phyloP scores from a whole-genome alignment of 1,139 yeast genomes.

The Pneumocystis jirovecii region DNA sequence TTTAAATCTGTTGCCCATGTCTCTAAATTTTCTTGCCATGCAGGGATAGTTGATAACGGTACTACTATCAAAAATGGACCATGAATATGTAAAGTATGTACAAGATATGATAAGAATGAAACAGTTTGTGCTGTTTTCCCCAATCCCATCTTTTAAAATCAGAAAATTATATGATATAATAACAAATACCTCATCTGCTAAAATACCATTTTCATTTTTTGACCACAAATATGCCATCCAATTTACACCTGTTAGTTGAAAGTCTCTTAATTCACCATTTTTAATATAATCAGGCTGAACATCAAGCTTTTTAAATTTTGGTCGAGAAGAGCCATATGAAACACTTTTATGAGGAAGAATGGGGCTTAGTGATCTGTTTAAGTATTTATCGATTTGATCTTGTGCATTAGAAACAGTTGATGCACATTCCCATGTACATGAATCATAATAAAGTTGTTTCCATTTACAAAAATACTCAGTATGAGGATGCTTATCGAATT shows the following conservation, averaged over 20 bases:
- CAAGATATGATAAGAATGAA: constrained; percentile 82
- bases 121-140: constrained; percentile 98
- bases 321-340: constrained; percentile 52
- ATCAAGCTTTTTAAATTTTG: constrained; percentile 72
- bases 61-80: constrained; percentile 96
- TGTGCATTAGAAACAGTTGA: constrained; percentile 80
- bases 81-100: constrained; percentile 85
- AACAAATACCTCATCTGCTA: constrained; percentile 60
- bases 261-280: constrained; percentile 85
- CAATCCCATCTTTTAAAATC: constrained; percentile 52
- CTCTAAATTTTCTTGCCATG: constrained; percentile 98
- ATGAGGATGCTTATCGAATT: constrained; percentile 31
- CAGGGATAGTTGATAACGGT: constrained; percentile 89
- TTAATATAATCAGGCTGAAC: constrained; percentile 82
- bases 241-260: constrained; percentile 92
- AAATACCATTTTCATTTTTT: constrained; percentile 87
- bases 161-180: constrained; percentile 7
- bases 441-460: constrained; percentile 86
- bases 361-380: constrained; percentile 65
- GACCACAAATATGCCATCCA: constrained; percentile 99
- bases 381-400: constrained; percentile 66
- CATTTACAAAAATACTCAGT: constrained; percentile 69
- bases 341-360: constrained; percentile 74
- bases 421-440: constrained; percentile 95
- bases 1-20: constrained; percentile 95